Evolutionary conservation across 2,329 filamentous ascomycete genomes (phyloP).

Genomic region (Paraphoma chrysanthemicola): DNA sequence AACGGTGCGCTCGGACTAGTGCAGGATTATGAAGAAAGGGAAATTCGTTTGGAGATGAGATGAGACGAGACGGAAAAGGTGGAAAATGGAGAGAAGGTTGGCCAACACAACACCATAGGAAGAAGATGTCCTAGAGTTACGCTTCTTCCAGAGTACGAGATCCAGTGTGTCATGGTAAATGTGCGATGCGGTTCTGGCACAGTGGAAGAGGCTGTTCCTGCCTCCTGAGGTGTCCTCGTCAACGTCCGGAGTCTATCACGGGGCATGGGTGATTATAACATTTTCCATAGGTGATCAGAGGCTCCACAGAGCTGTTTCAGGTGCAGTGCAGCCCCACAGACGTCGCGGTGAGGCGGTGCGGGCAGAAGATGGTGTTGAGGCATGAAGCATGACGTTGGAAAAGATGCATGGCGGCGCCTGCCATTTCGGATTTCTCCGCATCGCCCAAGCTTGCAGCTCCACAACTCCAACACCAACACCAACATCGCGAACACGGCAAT

Average conservation of each 20-base stretch:
- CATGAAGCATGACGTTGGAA: background rate
- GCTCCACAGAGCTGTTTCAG: background rate
- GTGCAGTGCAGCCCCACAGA: background rate
- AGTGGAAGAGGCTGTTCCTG: background rate
- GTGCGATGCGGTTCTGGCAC: background rate
- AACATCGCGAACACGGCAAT: background rate
- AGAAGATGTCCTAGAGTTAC: background rate
- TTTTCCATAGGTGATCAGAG: background rate
- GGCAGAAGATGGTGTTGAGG: background rate
- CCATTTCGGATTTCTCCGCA: background rate
- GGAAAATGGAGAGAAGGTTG: background rate
- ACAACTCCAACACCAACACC: constrained; percentile 2
- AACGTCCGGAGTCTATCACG: background rate
- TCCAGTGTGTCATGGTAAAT: background rate
- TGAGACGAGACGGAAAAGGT: background rate
- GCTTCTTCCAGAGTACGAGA: background rate
- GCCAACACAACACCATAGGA: background rate
- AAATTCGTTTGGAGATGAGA: background rate
- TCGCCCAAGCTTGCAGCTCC: constrained; percentile 1
- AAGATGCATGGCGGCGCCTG: background rate
- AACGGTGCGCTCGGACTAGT: background rate
- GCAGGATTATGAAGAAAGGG: background rate
- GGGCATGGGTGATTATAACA: background rate
- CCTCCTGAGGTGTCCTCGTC: background rate
- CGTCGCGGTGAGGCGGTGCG: too few species aligned